phyloP scores from a whole-genome alignment of 2,329 filamentous ascomycete species.

The Penicillium frequentans region DNA sequence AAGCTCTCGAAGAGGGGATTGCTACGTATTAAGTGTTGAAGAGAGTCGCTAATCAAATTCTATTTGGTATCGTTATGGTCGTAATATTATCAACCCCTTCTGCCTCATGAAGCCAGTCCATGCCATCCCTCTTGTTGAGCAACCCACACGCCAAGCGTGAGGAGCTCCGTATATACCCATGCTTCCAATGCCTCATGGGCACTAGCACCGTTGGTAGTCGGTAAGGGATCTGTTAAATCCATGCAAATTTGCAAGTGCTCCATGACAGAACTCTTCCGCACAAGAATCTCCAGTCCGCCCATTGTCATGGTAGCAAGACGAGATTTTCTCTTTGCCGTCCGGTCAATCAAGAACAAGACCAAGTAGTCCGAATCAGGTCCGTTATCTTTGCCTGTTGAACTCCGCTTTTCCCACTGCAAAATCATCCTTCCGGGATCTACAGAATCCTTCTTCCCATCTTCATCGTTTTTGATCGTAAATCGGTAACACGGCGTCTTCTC shows the following conservation, averaged over 20 bases:
- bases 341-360: conserved; percentile 23
- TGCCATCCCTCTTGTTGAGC: conserved; percentile 30
- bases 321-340: conserved; percentile 18
- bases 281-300: conserved; percentile 24
- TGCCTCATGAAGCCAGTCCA: neutral
- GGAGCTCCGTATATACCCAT: conserved; percentile 29
- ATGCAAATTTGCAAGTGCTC: conserved; percentile 22
- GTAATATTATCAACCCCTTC: neutral
- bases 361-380: conserved; percentile 11
- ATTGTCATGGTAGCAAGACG: conserved; percentile 21
- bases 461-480: conserved; percentile 13
- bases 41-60: neutral
- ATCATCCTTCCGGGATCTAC: conserved; percentile 16
- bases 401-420: conserved; percentile 24
- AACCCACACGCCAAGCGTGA: conserved; percentile 33
- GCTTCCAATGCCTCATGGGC: conserved; percentile 21
- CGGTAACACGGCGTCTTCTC: conserved; percentile 14
- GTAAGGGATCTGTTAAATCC: conserved; percentile 13
- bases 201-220: neutral
- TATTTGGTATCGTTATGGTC: neutral
- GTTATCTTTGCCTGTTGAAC: conserved; percentile 1
- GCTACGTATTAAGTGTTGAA: conserved; percentile 1
- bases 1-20: conserved; percentile 39
- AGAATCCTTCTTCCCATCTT: neutral
- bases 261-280: conserved; percentile 25